Base-by-base conservation (phyloP, 352 stramenopile genomes). In the Aphanomyces stellatus region DNA sequence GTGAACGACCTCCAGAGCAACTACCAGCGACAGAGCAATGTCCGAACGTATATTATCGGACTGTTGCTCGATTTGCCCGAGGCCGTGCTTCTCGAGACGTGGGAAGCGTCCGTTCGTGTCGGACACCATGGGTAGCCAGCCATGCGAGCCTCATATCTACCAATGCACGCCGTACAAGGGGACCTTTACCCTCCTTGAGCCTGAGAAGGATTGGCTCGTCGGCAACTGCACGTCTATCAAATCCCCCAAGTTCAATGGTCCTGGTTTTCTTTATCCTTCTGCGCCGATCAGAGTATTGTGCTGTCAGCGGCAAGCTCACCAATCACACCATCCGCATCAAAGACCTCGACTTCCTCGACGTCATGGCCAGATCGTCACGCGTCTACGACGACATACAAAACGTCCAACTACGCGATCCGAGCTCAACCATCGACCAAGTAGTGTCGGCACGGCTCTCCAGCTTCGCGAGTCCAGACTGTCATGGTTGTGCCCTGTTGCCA, bases 31-130 rank as follows among this genome's bases (percentile, higher is more conserved):
- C 17, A 17, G 37, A 41, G 71, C 2, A 71, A 82, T 46, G 49
- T 76, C 0, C 77, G 80, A 3, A 82, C 77, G 55, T 87, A 88
- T 63, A 65, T 87, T 7, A 76, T 85, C 53, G 80, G 80, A 0
- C 70, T 88, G 17, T 85, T 89, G 31, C 69, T 88, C 11, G 77
- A 87, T 33, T 75, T 87, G 0, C 79, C 80, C 2, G 85, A 77
- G 55, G 41, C 74, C 19, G 75, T 87, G 33, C 62, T 89, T 27
- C 78, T 85, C 51, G 70, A 71, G 8, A 72, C 72, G 22, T 85
- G 78, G 34, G 40, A 64, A 4, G 65, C 69, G 24, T 86, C 73
- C 8, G 37, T 43, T 77, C 74, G 77, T 66, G 1, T 70, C 68
- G 2, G 79, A 85, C 49, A 68, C 75, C 30, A 53, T 85, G 1